phyloP scores from a whole-genome alignment of 768 basidiomycete genomes.

The Pilatotrama ljubarskyi region DNA sequence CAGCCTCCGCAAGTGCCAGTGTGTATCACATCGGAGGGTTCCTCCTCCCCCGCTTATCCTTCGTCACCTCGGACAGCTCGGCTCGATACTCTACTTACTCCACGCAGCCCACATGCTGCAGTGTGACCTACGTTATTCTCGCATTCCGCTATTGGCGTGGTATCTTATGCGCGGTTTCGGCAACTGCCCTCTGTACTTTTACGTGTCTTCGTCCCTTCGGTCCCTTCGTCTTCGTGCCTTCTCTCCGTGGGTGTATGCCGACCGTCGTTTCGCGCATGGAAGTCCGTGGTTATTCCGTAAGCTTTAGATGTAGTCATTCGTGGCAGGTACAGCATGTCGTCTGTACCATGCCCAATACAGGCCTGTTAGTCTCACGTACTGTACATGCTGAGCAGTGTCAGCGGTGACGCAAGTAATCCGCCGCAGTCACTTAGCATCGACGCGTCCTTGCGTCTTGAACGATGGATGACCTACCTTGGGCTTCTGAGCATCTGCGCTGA shows the following conservation, averaged over 20 bases:
- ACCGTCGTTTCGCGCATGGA: not conserved
- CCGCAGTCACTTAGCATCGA: not conserved
- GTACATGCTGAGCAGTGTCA: not conserved
- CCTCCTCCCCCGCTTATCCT: not conserved
- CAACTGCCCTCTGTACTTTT: not conserved
- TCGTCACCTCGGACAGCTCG: not conserved
- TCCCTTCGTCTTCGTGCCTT: not conserved
- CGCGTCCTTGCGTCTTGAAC: no score
- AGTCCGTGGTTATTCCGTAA: slow-evolving; percentile 4
- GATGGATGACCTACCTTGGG: no score
- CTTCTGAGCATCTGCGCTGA: no score
- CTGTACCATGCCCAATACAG: not conserved
- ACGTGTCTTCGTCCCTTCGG: not conserved
- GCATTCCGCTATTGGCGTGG: slow-evolving; percentile 1
- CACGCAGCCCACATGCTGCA: not conserved
- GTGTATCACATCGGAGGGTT: not conserved
- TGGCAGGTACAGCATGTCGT: not conserved
- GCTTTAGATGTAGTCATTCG: not conserved
- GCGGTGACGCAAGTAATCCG: no score
- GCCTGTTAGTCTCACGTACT: not conserved
- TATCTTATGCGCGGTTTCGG: not conserved
- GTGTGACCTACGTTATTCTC: slow-evolving; percentile 8
- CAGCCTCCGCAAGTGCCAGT: no score
- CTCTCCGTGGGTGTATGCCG: not conserved
- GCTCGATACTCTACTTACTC: not conserved